Evolutionary conservation across 1,284 basidiomycete genomes (phyloP).

Genomic region (Exobasidium cylindrosporum): DNA sequence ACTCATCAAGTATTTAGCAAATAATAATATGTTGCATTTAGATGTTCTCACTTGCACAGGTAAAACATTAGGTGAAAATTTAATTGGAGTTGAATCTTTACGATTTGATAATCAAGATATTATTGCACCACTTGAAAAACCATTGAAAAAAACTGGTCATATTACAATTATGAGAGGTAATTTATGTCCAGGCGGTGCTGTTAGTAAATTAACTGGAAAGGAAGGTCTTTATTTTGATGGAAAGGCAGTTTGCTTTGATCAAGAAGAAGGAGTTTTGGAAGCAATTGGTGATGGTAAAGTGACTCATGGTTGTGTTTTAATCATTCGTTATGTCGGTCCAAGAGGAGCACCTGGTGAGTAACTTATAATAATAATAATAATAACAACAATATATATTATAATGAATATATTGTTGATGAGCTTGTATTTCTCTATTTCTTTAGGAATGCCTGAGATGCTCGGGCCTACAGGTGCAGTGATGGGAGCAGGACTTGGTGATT

Average conservation of each 20-base stretch:
- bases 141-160: conserved; percentile 85
- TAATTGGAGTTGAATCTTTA: conserved; percentile 75
- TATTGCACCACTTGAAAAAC: conserved; percentile 75
- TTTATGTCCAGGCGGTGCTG: conserved; percentile 82
- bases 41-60: conserved; percentile 84
- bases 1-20: conserved; percentile 69
- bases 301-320: conserved; percentile 81
- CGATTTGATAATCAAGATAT: conserved; percentile 65
- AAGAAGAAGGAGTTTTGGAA: conserved; percentile 77
- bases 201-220: conserved; percentile 94
- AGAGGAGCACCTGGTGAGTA: conserved; percentile 90
- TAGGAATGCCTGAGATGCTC: conserved; percentile 72
- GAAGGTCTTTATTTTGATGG: conserved; percentile 85
- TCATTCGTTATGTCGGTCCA: conserved; percentile 82
- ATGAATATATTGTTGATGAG: too few species aligned
- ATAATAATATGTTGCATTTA: conserved; percentile 70
- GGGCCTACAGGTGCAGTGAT: conserved; percentile 60
- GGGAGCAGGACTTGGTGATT: conserved; percentile 84
- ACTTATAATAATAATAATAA: too few species aligned
- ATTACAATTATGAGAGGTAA: conserved; percentile 85
- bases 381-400: too few species aligned
- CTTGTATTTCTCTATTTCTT: too few species aligned
- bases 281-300: conserved; percentile 80
- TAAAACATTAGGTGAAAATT: conserved; percentile 78
- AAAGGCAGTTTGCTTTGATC: conserved; percentile 66